A percentile compares a stretch with the other conserved stretches of the same genome.
Evolutionary conservation across 495 filamentous ascomycete genomes (phyloP).

Genomic region (Aspergillus campestris): DNA sequence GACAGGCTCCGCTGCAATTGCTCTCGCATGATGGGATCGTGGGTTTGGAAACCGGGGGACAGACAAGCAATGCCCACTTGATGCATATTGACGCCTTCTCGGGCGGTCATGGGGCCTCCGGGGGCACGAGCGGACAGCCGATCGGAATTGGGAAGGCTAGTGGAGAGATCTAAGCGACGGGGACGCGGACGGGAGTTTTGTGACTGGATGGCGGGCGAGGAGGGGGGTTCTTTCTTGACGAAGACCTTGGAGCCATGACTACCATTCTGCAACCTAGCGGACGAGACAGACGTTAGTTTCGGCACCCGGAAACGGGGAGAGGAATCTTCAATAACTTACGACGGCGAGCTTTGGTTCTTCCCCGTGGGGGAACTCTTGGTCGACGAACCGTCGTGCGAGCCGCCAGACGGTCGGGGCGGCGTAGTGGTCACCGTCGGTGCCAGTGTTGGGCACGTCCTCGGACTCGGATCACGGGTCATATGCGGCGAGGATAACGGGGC

Average conservation of each 20-base stretch:
- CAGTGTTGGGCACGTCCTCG: conserved; percentile 39
- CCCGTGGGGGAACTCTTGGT: conserved; percentile 38
- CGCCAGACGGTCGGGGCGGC: conserved; percentile 26
- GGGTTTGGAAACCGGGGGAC: conserved; percentile 89
- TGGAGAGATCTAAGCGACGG: conserved; percentile 80
- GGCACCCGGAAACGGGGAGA: background rate
- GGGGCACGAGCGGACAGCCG: conserved; percentile 53
- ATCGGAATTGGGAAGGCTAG: conserved; percentile 53
- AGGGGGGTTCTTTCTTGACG: conserved; percentile 92
- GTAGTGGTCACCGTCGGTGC: conserved; percentile 32
- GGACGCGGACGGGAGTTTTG: conserved; percentile 68
- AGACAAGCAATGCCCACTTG: conserved; percentile 91
- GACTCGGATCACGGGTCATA: conserved; percentile 39
- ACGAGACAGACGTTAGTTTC: background rate
- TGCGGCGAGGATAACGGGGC: conserved; percentile 40
- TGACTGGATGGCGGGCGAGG: conserved; percentile 64
- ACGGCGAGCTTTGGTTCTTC: conserved; percentile 44
- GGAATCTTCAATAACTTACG: conserved; percentile 35
- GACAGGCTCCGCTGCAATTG: conserved; percentile 90
- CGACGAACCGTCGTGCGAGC: conserved; percentile 31
- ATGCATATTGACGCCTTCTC: conserved; percentile 75
- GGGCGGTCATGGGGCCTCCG: conserved; percentile 69
- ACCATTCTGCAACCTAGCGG: conserved; percentile 31
- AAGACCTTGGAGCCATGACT: conserved; percentile 64
- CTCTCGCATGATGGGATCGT: conserved; percentile 94